A percentile compares a stretch with the other conserved stretches of the same genome.
These are phyloP conservation scores for Agaricales sp. DNA, from an alignment of 1,284 basidiomycete species.

Conservation along the genomic window DNA sequence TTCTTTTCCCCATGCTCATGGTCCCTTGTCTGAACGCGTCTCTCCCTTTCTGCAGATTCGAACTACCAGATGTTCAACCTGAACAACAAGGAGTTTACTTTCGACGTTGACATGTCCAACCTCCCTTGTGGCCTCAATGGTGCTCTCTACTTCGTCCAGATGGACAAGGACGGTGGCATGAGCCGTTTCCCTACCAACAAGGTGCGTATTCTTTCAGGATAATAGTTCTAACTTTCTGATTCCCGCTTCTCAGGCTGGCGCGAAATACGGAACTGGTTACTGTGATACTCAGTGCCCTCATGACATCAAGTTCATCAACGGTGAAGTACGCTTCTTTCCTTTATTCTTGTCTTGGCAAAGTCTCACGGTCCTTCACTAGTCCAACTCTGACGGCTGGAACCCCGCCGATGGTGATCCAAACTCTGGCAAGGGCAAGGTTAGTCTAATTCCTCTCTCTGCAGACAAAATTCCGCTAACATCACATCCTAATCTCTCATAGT, in stretches of 20 bases:
- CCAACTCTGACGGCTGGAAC: conserved; percentile 34
- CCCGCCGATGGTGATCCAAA: conserved; percentile 28
- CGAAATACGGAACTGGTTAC: conserved; percentile 45
- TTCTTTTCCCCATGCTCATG: conserved; percentile 18
- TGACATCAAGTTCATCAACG: conserved; percentile 45
- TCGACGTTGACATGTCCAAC: conserved; percentile 30
- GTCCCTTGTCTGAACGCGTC: conserved; percentile 21
- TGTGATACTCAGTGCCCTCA: conserved; percentile 39
- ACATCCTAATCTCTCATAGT: conserved; percentile 10
- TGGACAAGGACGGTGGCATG: conserved; percentile 34
- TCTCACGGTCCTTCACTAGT: conserved; percentile 18
- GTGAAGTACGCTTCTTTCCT: conserved; percentile 19
- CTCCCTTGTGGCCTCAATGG: conserved; percentile 21
- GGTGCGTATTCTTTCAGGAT: background rate
- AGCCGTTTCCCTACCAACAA: conserved; percentile 15
- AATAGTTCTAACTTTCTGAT: background rate
- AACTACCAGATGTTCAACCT: conserved; percentile 30
- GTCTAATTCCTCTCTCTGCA: background rate
- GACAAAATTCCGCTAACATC: background rate
- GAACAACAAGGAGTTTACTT: conserved; percentile 35
- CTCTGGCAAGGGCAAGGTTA: conserved; percentile 27
- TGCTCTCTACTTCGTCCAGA: too few species aligned
- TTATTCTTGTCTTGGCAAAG: conserved; percentile 1
- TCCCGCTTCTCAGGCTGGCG: conserved; percentile 34
- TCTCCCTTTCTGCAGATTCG: conserved; percentile 3